Evolutionary conservation across 2,329 filamentous ascomycete genomes (phyloP).

Genomic region (Harringtonia lauricola): DNA sequence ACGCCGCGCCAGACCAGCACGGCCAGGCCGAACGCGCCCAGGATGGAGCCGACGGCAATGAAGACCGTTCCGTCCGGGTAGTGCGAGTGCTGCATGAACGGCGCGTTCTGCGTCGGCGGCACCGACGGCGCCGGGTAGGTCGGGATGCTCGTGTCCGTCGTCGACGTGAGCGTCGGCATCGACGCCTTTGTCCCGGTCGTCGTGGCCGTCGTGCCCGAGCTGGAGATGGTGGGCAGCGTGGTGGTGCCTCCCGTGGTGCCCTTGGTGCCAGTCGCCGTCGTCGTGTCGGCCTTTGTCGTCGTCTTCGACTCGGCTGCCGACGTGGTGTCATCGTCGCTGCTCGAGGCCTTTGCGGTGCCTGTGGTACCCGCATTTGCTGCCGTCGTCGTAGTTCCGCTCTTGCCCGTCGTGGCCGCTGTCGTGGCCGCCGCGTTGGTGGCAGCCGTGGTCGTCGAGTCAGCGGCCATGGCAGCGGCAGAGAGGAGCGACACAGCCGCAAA

Average conservation of each 20-base stretch:
- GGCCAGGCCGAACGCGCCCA: slow-evolving; percentile 72
- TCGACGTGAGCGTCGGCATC: slow-evolving; percentile 31
- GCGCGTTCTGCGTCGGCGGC: slow-evolving; percentile 72
- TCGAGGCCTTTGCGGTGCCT: no score
- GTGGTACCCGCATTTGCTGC: slow-evolving; percentile 4
- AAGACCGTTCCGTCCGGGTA: slow-evolving; percentile 92
- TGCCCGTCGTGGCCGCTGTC: neutral
- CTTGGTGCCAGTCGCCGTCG: slow-evolving; percentile 1
- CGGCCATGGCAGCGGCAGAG: slow-evolving; percentile 16
- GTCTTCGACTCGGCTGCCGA: neutral
- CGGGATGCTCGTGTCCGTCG: slow-evolving; percentile 23
- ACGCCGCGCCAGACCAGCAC: slow-evolving; percentile 81
- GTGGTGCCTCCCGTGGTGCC: neutral
- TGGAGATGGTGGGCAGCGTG: slow-evolving; percentile 14
- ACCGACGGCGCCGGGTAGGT: slow-evolving; percentile 64
- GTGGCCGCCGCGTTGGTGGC: slow-evolving; percentile 1
- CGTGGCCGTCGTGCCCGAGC: slow-evolving; percentile 10
- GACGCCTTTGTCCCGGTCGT: neutral
- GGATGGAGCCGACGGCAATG: slow-evolving; percentile 80
- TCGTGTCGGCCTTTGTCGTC: neutral
- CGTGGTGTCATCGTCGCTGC: no score
- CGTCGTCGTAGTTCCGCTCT: neutral
- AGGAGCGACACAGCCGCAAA: slow-evolving; percentile 16
- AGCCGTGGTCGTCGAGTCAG: slow-evolving; percentile 9
- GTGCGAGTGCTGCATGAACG: slow-evolving; percentile 81